Base-by-base conservation (phyloP, 192 early-diverging fungal genomes). In the Cetraspora pellucida region DNA sequence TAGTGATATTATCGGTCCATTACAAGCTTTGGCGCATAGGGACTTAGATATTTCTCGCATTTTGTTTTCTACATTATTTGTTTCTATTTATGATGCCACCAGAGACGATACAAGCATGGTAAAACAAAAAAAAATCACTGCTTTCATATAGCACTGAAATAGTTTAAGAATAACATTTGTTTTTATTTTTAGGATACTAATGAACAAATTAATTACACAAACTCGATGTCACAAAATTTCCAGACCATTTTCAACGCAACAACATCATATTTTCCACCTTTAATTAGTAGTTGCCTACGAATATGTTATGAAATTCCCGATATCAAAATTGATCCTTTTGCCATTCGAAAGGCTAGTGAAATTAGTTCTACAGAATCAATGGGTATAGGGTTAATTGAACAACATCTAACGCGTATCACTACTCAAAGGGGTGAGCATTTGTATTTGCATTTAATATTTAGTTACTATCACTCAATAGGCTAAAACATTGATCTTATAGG, bases 1-100 rank as follows among this genome's bases (percentile, higher is more conserved):
- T 59, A 83, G 81, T 28, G 93, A 94, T 27, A 79, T 94, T 11
- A 78, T 94, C 17, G 80, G 79, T n/a, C 93, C 93, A 7, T 80
- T 94, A 10, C 87, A 90, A 76, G 77, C 74, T 0, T 78, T 94
- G 10, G 89, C 86, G 4, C 70, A 81, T 47, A 63, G 78, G 54
- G 93, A 94, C 83, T 77, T 81, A 1, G 89, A 92, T 28, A 85
- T 92, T 27, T 82, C 89, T 27, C 86, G 86, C 25, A 78, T 83
- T 61, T 57, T 87, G 2, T 85, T 84, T 57, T 79, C 82, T 14
- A 80, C 68, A 5, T 28, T 89, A 16, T 78, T 86, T 10, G 81
- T 81, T 17, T 60, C 83, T 11, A 67, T 86, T 28, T 68, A 82
- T 45, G 77, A 69, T 13, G 78, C 79, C 30, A 74, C 65, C 31